Base-by-base conservation (phyloP, 768 basidiomycete species). In the Suillus decipiens region DNA sequence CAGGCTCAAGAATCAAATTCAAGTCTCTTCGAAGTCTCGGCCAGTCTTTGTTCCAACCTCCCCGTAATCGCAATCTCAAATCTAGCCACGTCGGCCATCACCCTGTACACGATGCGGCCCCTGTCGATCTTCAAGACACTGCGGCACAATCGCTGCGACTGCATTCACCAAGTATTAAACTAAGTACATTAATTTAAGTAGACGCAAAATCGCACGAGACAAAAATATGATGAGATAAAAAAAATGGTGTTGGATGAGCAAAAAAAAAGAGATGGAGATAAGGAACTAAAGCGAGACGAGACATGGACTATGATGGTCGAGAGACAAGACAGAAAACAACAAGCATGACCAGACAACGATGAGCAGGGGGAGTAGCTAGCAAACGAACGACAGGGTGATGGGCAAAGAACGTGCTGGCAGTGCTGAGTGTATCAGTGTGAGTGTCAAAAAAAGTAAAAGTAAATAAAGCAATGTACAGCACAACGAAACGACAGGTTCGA, bases 101-200 rank as follows among this genome's bases (percentile, higher is more conserved):
- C 28, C 48, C 8, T 50, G 4, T 50, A 50, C 28, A 31, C 50
- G 50, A 28, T 7, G 28, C 22, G 31, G 22, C 59, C 33, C 33
- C 42, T 47, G 42, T 60, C 42, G 51, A 53, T 53, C 51, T 33
- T 11, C 19, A 34, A n/a, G 28, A n/a, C 51, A 12, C 7, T 34
- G 11, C 31, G 33, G 19, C 51, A 53, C 33, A n/a, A 11, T 2
- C 19, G 51, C 33, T 53, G 19, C 31, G 31, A 33, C 19, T 53
- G 51, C 12, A 36, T 53, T 53, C 51, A 53, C 51, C 33, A 53
- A 50, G 71, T 39, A 73, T 69, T 74, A 73, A 41, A 66, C 67
- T 69, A 71, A 61, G 45, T 75, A 73, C 72, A 71, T 75, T 75
- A 73, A 33, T 61, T 31, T 60, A 56, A 41, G 24, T 19, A 54